Conservation (phyloP, 441 rosid genomes). For the Pelargonium cotyledonis region DNA sequence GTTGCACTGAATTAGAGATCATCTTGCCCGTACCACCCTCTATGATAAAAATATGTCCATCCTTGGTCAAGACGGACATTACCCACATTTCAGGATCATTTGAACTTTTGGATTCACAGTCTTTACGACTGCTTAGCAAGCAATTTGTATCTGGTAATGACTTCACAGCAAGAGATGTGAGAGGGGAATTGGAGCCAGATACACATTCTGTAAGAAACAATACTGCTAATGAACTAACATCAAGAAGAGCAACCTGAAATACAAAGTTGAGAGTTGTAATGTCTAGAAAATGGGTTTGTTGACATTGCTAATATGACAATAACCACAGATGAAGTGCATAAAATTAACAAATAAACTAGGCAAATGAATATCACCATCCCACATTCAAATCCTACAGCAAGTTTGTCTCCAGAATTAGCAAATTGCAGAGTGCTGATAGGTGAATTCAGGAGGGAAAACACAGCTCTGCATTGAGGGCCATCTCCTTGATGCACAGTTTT, state of each 20-base stretch:
- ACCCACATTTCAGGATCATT: slow-evolving; percentile 27
- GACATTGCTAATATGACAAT: slow-evolving; percentile 13
- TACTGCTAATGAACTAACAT: slow-evolving; percentile 44
- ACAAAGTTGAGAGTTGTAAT: slow-evolving; percentile 25
- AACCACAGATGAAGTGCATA: neutral
- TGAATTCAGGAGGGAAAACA: slow-evolving; percentile 50
- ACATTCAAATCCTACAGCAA: slow-evolving; percentile 72
- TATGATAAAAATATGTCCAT: slow-evolving; percentile 43
- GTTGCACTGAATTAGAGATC: slow-evolving; percentile 32
- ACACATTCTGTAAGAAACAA: slow-evolving; percentile 47
- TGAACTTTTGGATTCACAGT: slow-evolving; percentile 27
- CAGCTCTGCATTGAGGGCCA: slow-evolving; percentile 61
- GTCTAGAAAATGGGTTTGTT: slow-evolving; percentile 19
- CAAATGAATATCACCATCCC: slow-evolving; percentile 49
- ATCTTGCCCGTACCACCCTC: slow-evolving; percentile 52
- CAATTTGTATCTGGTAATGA: slow-evolving; percentile 30
- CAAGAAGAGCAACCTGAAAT: slow-evolving; percentile 78
- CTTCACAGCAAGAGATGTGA: slow-evolving; percentile 46
- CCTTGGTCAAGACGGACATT: slow-evolving; percentile 46
- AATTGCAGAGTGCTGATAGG: slow-evolving; percentile 46
- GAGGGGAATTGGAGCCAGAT: slow-evolving; percentile 43
- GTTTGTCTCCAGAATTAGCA: slow-evolving; percentile 44
- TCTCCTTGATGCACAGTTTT: slow-evolving; percentile 42
- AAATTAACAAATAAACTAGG: slow-evolving; percentile 13
- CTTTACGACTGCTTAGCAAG: slow-evolving; percentile 25